A percentile compares a stretch with the other conserved stretches of the same genome.
Evolutionary conservation across 148 eudicot genomes (phyloP).

Genomic region (Gaultheria prostrata): DNA sequence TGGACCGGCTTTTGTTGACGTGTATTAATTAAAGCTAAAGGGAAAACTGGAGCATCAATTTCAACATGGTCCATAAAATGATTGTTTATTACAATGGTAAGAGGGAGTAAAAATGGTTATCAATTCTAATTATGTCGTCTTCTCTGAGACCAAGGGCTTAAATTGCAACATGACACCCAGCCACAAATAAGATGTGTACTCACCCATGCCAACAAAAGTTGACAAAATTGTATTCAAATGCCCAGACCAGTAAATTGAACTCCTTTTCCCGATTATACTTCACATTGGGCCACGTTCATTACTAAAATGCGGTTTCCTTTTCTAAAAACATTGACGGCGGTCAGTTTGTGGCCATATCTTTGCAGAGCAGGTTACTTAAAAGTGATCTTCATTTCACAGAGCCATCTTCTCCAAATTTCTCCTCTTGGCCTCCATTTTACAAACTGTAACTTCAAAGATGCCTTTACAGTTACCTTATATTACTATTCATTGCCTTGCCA

Average conservation of each 20-base stretch:
- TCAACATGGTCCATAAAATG: not conserved
- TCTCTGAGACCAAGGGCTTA: not conserved
- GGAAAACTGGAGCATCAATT: not conserved
- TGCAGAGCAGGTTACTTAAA: not conserved
- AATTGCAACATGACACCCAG: not conserved
- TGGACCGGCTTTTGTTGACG: not conserved
- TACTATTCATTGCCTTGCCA: not conserved
- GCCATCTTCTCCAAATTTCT: not conserved
- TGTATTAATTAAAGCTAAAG: not conserved
- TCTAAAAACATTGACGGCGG: not conserved
- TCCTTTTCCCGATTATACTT: not conserved
- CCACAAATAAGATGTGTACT: not conserved
- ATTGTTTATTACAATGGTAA: not conserved
- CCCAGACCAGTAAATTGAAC: not conserved
- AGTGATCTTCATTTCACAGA: conserved; percentile 3
- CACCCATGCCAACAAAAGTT: not conserved
- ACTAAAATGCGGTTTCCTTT: not conserved
- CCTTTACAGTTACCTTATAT: not conserved
- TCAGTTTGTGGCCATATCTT: not conserved
- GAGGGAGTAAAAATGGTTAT: not conserved
- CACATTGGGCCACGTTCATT: not conserved
- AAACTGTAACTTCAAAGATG: not conserved
- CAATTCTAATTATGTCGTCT: not conserved
- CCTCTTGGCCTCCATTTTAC: not conserved
- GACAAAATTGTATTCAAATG: not conserved